phyloP scores from a whole-genome alignment of 352 stramenopile species.

The Phytophthora tentaculata region DNA sequence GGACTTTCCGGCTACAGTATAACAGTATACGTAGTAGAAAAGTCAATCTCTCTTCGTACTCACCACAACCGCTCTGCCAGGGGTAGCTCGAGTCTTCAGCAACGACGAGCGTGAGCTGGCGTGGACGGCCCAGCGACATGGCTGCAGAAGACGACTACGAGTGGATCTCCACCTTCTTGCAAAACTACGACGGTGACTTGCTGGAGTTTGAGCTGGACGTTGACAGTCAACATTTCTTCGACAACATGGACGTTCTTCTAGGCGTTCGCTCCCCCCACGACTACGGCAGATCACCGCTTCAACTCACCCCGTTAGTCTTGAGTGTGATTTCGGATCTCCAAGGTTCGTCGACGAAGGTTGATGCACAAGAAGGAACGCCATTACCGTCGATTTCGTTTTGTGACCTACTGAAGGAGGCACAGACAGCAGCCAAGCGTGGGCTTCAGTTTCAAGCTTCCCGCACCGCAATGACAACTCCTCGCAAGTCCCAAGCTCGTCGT shows the following conservation, averaged over 20 bases:
- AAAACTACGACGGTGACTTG: constrained; percentile 33
- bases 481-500: constrained; percentile 4
- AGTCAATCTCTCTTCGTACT: neutral
- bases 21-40: neutral
- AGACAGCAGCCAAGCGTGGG: constrained; percentile 1
- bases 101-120: constrained; percentile 14
- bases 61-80: neutral
- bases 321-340: constrained; percentile 19
- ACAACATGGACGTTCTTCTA: constrained; percentile 31
- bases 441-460: neutral
- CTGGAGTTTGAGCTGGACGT: constrained; percentile 44
- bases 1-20: neutral
- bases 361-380: neutral
- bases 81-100: neutral
- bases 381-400: constrained; percentile 14
- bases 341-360: neutral
- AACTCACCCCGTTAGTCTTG: constrained; percentile 23
- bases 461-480: constrained; percentile 24
- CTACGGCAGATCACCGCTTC: neutral
- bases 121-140: neutral
- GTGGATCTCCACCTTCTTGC: constrained; percentile 39
- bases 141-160: constrained; percentile 21
- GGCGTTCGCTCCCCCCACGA: constrained; percentile 1
- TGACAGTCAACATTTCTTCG: constrained; percentile 39
- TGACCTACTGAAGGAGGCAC: constrained; percentile 21